Conservation (phyloP, 2,329 filamentous ascomycete species). For the Pyricularia sp. region DNA sequence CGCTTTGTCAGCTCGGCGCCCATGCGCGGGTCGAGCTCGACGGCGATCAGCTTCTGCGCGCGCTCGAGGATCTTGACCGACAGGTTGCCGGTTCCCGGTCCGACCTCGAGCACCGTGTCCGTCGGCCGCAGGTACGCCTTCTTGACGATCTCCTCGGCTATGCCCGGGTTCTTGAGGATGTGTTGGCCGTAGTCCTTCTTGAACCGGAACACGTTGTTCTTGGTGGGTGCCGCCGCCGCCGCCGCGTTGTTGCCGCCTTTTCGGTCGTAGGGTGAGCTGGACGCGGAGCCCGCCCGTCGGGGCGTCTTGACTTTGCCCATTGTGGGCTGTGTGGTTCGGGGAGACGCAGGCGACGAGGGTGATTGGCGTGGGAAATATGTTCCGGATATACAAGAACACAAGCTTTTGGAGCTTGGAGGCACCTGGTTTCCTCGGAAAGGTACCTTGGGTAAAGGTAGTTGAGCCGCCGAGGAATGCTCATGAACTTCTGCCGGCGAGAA, state of each 20-base stretch:
- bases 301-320: conserved; percentile 32
- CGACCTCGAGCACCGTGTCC: conserved; percentile 84
- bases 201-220: conserved; percentile 94
- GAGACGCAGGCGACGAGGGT: neutral
- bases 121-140: conserved; percentile 89
- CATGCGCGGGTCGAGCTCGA: conserved; percentile 95
- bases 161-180: conserved; percentile 59
- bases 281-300: conserved; percentile 23
- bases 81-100: conserved; percentile 75
- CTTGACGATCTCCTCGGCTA: conserved; percentile 45
- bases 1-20: conserved; percentile 88
- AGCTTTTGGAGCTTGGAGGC: neutral
- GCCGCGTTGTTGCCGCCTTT: conserved; percentile 12
- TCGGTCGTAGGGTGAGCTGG: conserved; percentile 23
- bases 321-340: neutral
- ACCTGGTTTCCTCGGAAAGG: neutral
- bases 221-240: conserved; percentile 18
- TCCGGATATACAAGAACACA: neutral
- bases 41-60: conserved; percentile 69
- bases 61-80: conserved; percentile 84
- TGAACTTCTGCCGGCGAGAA: neutral
- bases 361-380: neutral
- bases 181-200: conserved; percentile 82
- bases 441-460: neutral
- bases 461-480: neutral